Evolutionary conservation across 1,284 basidiomycete genomes (phyloP).

Genomic region (Fomitopsis betulina): DNA sequence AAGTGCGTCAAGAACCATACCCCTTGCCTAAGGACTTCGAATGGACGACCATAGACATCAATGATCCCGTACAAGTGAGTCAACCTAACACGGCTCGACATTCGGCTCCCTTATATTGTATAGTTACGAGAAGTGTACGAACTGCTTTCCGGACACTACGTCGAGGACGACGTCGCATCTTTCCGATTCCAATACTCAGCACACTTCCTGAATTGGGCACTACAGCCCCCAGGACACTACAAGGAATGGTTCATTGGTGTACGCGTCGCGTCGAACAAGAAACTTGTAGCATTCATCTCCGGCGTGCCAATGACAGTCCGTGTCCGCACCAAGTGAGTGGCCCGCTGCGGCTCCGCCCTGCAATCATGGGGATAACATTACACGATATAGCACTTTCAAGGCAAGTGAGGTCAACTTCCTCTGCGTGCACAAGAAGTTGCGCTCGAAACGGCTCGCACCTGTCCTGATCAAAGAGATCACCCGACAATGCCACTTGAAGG

Average conservation of each 20-base stretch:
- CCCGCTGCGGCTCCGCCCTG: background rate
- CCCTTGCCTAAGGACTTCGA: slow-evolving; percentile 91
- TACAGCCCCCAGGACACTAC: slow-evolving; percentile 90
- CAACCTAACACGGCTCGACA: background rate
- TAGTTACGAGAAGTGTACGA: slow-evolving; percentile 92
- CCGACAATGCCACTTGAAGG: slow-evolving; percentile 83
- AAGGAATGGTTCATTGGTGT: slow-evolving; percentile 97
- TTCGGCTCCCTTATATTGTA: background rate
- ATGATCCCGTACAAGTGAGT: slow-evolving; percentile 66
- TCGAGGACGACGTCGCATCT: slow-evolving; percentile 93
- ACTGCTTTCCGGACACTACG: slow-evolving; percentile 90
- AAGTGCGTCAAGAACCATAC: slow-evolving; percentile 86
- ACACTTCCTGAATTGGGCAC: slow-evolving; percentile 94
- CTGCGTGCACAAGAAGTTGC: slow-evolving; percentile 96
- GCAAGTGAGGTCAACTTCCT: slow-evolving; percentile 97
- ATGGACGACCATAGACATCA: slow-evolving; percentile 85
- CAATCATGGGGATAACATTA: background rate
- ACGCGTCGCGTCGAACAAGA: slow-evolving; percentile 84
- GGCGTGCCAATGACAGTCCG: slow-evolving; percentile 85
- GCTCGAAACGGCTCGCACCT: slow-evolving; percentile 93
- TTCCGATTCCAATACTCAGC: slow-evolving; percentile 97
- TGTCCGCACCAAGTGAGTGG: slow-evolving; percentile 67
- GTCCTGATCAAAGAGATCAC: slow-evolving; percentile 99
- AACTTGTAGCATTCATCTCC: slow-evolving; percentile 98
- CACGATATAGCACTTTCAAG: slow-evolving; percentile 52